Evolutionary conservation across 2,329 filamentous ascomycete species (phyloP).

Genomic region (Colletotrichum sp.): DNA sequence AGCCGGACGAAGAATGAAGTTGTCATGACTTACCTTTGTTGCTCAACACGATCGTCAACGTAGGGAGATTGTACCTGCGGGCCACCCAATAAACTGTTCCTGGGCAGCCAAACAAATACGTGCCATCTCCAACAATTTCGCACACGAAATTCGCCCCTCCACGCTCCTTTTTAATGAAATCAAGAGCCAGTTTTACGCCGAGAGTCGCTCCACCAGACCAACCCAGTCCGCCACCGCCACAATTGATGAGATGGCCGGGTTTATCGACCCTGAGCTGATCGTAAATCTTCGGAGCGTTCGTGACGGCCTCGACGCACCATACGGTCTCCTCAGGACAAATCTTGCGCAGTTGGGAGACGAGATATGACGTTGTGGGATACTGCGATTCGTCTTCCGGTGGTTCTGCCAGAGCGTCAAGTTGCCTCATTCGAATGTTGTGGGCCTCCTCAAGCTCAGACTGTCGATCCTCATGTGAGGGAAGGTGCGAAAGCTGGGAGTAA

Average conservation of each 20-base stretch:
- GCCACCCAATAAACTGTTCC: conserved; percentile 63
- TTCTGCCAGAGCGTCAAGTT: conserved; percentile 61
- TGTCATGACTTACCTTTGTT: conserved; percentile 52
- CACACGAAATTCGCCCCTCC: conserved; percentile 53
- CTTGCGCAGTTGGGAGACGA: conserved; percentile 28
- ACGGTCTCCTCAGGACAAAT: conserved; percentile 61
- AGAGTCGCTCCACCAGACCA: conserved; percentile 80
- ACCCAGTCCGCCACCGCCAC: conserved; percentile 79
- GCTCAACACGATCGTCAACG: conserved; percentile 61
- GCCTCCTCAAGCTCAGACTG: conserved; percentile 61
- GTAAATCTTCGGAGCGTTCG: conserved; percentile 68
- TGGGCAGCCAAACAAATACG: conserved; percentile 59
- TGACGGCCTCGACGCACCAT: conserved; percentile 80
- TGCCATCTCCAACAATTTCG: conserved; percentile 63
- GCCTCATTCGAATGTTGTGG: conserved; percentile 63
- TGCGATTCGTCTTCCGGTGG: conserved; percentile 61
- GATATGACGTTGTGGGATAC: conserved; percentile 45
- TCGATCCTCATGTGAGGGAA: conserved; percentile 58
- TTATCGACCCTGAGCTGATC: conserved; percentile 73
- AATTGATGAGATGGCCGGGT: conserved; percentile 81
- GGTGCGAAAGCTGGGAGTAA: conserved; percentile 71
- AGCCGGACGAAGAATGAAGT: not conserved
- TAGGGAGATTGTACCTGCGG: conserved; percentile 57
- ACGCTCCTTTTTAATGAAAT: conserved; percentile 41
- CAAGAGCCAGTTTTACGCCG: conserved; percentile 75